A percentile compares a stretch with the other conserved stretches of the same genome.
Evolutionary conservation across 495 filamentous ascomycete species (phyloP).

Genomic region (Penicillium herquei): DNA sequence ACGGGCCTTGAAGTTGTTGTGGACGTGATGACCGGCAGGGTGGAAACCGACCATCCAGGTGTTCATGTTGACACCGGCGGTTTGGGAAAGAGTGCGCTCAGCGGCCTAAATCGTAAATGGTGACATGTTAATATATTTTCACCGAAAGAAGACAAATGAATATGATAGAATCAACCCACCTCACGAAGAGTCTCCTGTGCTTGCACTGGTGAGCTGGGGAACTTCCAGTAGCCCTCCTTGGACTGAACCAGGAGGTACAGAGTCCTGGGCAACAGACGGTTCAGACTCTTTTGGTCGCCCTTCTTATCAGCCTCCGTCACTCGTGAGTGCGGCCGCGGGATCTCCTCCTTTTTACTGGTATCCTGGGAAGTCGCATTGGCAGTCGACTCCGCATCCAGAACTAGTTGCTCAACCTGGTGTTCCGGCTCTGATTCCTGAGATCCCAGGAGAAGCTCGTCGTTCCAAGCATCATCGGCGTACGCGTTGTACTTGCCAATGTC

Average conservation of each 20-base stretch:
- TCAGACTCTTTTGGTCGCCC: constrained; percentile 70
- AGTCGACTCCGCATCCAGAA: constrained; percentile 73
- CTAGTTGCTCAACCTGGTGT: constrained; percentile 60
- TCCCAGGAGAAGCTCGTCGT: constrained; percentile 85
- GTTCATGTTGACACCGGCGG: constrained; percentile 94
- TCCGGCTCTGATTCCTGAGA: constrained; percentile 58
- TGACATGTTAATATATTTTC: constrained; percentile 4
- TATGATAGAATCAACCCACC: constrained; percentile 52
- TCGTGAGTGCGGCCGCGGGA: constrained; percentile 69
- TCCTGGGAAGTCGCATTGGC: constrained; percentile 63
- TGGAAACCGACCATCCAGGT: constrained; percentile 94
- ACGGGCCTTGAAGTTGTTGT: constrained; percentile 39
- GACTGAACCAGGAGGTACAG: constrained; percentile 79
- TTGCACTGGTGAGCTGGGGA: constrained; percentile 66
- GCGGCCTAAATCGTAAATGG: constrained; percentile 60
- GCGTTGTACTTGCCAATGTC: constrained; percentile 87
- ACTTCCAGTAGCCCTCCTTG: constrained; percentile 71
- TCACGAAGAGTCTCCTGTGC: constrained; percentile 73
- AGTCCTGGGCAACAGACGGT: constrained; percentile 71
- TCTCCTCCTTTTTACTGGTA: constrained; percentile 59
- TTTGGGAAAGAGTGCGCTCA: constrained; percentile 67
- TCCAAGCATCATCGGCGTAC: constrained; percentile 77
- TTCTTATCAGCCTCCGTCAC: constrained; percentile 78
- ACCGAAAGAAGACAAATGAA: background rate
- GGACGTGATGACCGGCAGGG: constrained; percentile 76